Evolutionary conservation across 306 rosid genomes (phyloP), one percentile per base, ranked within the genome.

Genomic region (Begonia fuchsioides): DNA sequence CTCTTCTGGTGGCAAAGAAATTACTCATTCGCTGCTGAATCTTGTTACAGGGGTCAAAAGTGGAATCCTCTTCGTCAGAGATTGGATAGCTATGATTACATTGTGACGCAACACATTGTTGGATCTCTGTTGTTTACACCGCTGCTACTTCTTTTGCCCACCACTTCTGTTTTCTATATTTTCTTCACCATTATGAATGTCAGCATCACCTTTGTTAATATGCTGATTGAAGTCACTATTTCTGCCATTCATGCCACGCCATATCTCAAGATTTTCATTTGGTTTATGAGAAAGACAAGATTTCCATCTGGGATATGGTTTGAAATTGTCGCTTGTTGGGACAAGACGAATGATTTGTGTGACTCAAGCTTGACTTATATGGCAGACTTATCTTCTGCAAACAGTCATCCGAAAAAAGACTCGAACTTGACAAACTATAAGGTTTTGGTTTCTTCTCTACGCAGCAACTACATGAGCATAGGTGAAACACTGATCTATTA

Each of bases 1-100:
- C 8, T 26, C 35, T 26, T 26, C 7, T 26, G 35, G 35, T 26
- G 35, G 35, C 35, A 49, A 52, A 58, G 18, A 58, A 16, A 47
- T 53, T 64, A n/a, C 62, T 63, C 53, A 49, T 46, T 10, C 40
- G 39, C 60, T 61, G 53, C 44, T 64, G 58, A 58, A 10, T 55
- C 50, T 62, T 63, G 78, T 57, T 43, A 58, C 95, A 84, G 97
- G 75, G 95, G 95, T 53, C 92, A 68, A 54, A 90, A 90, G 73
- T 80, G 78, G 94, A 90, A 90, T 71, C 97, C 95, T 72, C 95
- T 84, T 56, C 90, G 94, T 13, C 74, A 75, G 74, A 81, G 95
- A 70, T 67, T 90, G 59, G 97, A 84, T 71, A 84, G 92, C 67
- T 84, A 84, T 65, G 87, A 84, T 67, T 90, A 90, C 80, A 72